A percentile compares a stretch with the other conserved stretches of the same genome.
phyloP scores from a whole-genome alignment of 176 grass and related monocot genomes.

The Phoenix roebelenii region DNA sequence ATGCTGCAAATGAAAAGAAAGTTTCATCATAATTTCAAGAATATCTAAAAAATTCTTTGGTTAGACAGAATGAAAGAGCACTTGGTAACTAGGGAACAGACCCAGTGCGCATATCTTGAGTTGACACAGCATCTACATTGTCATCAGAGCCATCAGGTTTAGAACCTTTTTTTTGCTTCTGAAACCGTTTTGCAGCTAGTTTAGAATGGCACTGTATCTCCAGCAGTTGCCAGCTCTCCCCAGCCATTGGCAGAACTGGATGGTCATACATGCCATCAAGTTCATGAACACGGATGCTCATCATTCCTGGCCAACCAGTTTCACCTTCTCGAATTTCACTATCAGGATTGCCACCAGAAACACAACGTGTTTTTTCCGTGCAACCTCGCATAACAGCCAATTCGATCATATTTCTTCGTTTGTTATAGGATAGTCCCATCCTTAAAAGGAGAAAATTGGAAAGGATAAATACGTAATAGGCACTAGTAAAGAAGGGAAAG shows the following conservation, averaged over 20 bases:
- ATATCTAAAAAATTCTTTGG: too few species aligned
- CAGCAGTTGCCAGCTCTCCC: slow-evolving; percentile 79
- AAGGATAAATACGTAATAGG: slow-evolving; percentile 1
- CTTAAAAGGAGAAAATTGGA: slow-evolving; percentile 33
- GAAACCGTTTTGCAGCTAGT: slow-evolving; percentile 71
- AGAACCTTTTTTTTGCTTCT: slow-evolving; percentile 76
- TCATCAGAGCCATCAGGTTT: slow-evolving; percentile 92
- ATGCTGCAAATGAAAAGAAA: slow-evolving; percentile 37
- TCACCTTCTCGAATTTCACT: slow-evolving; percentile 62
- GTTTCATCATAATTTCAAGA: neutral
- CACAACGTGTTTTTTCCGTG: slow-evolving; percentile 41
- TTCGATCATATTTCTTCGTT: slow-evolving; percentile 87
- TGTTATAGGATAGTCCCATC: slow-evolving; percentile 88
- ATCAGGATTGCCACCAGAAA: slow-evolving; percentile 36
- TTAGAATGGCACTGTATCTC: slow-evolving; percentile 94
- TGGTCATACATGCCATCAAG: slow-evolving; percentile 78
- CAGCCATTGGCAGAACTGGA: slow-evolving; percentile 81
- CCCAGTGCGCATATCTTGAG: slow-evolving; percentile 76
- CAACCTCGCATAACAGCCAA: slow-evolving; percentile 68
- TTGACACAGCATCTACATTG: slow-evolving; percentile 56
- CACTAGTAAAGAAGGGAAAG: too few species aligned
- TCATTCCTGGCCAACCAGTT: slow-evolving; percentile 95
- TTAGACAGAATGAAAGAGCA: neutral
- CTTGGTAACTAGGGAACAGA: slow-evolving; percentile 24
- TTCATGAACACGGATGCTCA: slow-evolving; percentile 92